Conservation (phyloP, 2,329 filamentous ascomycete genomes). For the Dryadomyces sulphureus region DNA sequence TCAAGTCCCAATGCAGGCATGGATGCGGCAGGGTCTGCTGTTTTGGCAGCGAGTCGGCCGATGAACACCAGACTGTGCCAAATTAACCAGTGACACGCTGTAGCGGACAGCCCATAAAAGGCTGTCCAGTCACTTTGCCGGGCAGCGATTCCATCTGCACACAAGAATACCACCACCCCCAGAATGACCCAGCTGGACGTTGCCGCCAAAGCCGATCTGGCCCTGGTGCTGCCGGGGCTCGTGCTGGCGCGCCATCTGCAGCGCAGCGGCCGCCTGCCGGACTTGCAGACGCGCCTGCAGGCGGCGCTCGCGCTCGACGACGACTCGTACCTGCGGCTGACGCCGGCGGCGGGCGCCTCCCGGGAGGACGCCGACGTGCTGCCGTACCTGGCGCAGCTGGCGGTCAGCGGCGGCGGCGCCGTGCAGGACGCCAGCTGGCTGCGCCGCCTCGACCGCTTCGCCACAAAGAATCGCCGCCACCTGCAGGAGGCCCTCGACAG, state of each 20-base stretch:
- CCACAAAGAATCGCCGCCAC: conserved; percentile 56
- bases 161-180: neutral
- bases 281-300: neutral
- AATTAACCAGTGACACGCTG: neutral
- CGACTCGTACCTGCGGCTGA: neutral
- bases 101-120: too few relatives aligned
- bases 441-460: neutral
- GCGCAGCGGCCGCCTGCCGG: neutral
- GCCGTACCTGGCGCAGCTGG: neutral
- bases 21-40: neutral
- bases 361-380: neutral
- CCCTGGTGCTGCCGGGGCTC: neutral
- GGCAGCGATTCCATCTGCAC: neutral
- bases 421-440: neutral
- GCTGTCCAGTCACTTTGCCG: too few relatives aligned
- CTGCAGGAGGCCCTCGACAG: conserved; percentile 59
- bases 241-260: neutral
- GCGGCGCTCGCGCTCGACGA: neutral
- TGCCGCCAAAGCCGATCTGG: neutral
- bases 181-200: neutral
- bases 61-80: neutral
- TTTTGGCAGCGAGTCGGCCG: neutral
- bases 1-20: too few relatives aligned
- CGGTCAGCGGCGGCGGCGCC: neutral
- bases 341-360: neutral